Base-by-base conservation (phyloP, 1,139 yeast species). In the Taiozyma onychis region DNA sequence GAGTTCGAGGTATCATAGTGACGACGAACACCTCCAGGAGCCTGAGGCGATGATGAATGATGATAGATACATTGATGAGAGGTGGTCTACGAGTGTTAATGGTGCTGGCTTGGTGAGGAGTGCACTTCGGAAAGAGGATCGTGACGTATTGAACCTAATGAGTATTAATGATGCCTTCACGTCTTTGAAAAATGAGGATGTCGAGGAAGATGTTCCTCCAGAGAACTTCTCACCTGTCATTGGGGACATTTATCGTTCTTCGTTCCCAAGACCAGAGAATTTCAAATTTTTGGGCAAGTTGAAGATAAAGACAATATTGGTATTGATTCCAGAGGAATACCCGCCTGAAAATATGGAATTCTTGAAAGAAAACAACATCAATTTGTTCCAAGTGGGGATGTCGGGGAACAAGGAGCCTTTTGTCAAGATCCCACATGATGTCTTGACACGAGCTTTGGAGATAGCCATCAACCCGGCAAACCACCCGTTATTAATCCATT, bases 341-440 rank as follows among this genome's bases (percentile, higher is more conserved):
- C 98, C 99, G 0, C 76, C 73, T 34, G 87, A 86, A 57, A 90
- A 91, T 63, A 59, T 67, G 39, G 80, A 80, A 48, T 90, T 88
- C 63, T 70, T 88, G 50, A 65, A 75, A 44, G 71, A 74, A 42
- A 75, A 89, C 47, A 75, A 76, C 26, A 89, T 93, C 47, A 70
- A 77, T 57, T 72, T 91, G 44, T 88, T 85, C 62, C 98, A 90
- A 66, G 81, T 91, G 44, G 97, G 97, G 3, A 81, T 93, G 83
- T 85, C 95, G 27, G 99, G 99, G 7, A 93, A 93, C 66, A 93
- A 93, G 65, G 97, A 90, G 66, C 97, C 97, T 16, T 89, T 89
- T 72, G 96, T 88, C 39, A 86, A 87, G 58, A 74, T 93, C 49
- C 85, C 95, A 42, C 83, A 87, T 30, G 85, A 82, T 41, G 73